Evolutionary conservation across 2,329 filamentous ascomycete species (phyloP).

Genomic region (Laburnicola sp.): DNA sequence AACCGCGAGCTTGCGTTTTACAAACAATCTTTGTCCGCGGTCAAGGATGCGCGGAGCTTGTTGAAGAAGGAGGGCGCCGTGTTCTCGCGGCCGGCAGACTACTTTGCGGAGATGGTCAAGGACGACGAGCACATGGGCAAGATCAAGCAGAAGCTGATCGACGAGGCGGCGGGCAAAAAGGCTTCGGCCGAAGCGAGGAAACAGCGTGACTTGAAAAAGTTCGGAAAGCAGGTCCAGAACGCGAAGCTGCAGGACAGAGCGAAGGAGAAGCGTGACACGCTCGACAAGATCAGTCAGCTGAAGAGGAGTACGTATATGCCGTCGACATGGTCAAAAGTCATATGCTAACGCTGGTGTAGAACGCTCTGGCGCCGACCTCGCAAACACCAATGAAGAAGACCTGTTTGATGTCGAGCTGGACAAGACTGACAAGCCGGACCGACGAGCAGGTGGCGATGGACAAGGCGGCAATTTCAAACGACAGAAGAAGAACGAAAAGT

Average conservation of each 20-base stretch:
- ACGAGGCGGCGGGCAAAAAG: slow-evolving; percentile 90
- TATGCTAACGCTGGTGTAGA: slow-evolving; percentile 59
- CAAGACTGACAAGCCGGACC: slow-evolving; percentile 52
- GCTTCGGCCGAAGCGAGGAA: slow-evolving; percentile 87
- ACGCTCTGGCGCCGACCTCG: slow-evolving; percentile 72
- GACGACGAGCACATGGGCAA: slow-evolving; percentile 97
- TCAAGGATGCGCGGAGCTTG: slow-evolving; percentile 69
- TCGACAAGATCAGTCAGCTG: slow-evolving; percentile 92
- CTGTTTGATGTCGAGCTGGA: slow-evolving; percentile 83
- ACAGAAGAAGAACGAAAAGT: slow-evolving; percentile 92
- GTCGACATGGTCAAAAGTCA: not conserved
- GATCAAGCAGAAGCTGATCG: slow-evolving; percentile 89
- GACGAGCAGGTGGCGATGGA: slow-evolving; percentile 42
- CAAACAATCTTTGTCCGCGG: slow-evolving; percentile 81
- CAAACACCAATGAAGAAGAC: slow-evolving; percentile 74
- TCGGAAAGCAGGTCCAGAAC: slow-evolving; percentile 96
- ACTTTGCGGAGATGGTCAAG: slow-evolving; percentile 99
- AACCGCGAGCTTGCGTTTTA: slow-evolving; percentile 93
- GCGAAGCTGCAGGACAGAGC: slow-evolving; percentile 93
- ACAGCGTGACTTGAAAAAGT: slow-evolving; percentile 96
- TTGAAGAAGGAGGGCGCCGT: slow-evolving; percentile 80
- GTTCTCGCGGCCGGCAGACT: slow-evolving; percentile 89
- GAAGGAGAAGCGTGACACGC: slow-evolving; percentile 86
- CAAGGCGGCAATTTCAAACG: slow-evolving; percentile 69
- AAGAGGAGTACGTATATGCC: slow-evolving; percentile 79